Percentiles rank a stretch among this genome's conserved stretches.
Evolutionary conservation across 1,284 basidiomycete species (phyloP).

Genomic region (Chiua sp.): DNA sequence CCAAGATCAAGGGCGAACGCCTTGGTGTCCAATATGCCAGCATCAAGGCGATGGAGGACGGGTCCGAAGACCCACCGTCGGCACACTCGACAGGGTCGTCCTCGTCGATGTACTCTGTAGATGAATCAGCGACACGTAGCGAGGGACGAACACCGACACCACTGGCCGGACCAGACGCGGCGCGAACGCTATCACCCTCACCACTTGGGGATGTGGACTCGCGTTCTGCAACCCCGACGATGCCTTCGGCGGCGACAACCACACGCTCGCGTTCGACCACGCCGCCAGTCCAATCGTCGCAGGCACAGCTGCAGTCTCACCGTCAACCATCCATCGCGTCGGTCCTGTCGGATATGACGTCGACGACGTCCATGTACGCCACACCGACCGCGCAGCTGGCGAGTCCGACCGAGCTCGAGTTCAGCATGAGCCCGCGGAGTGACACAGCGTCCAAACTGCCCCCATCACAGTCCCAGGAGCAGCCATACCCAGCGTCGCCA

Average conservation of each 20-base stretch:
- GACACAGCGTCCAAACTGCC: constrained; percentile 30
- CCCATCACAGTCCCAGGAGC: neutral
- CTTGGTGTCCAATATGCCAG: constrained; percentile 29
- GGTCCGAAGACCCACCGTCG: constrained; percentile 33
- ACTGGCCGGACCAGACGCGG: constrained; percentile 23
- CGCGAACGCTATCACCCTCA: constrained; percentile 29
- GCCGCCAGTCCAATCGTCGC: constrained; percentile 40
- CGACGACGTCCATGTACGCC: constrained; percentile 46
- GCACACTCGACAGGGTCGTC: constrained; percentile 44
- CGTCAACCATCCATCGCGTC: constrained; percentile 69
- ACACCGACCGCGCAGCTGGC: constrained; percentile 48
- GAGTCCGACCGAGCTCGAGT: constrained; percentile 36
- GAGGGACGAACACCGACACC: constrained; percentile 38
- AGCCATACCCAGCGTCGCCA: neutral
- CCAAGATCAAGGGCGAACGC: constrained; percentile 68
- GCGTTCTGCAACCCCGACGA: constrained; percentile 39
- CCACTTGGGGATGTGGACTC: constrained; percentile 27
- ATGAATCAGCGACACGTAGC: constrained; percentile 36
- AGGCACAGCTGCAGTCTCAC: constrained; percentile 26
- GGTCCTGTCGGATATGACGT: constrained; percentile 59
- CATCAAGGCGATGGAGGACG: constrained; percentile 15
- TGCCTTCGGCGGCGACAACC: constrained; percentile 15
- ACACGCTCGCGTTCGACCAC: constrained; percentile 43
- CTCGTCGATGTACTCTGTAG: constrained; percentile 64
- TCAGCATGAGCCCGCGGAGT: constrained; percentile 23